Evolutionary conservation across 108 stramenopile species (phyloP).

Genomic region (Skeletonema marinoi): DNA sequence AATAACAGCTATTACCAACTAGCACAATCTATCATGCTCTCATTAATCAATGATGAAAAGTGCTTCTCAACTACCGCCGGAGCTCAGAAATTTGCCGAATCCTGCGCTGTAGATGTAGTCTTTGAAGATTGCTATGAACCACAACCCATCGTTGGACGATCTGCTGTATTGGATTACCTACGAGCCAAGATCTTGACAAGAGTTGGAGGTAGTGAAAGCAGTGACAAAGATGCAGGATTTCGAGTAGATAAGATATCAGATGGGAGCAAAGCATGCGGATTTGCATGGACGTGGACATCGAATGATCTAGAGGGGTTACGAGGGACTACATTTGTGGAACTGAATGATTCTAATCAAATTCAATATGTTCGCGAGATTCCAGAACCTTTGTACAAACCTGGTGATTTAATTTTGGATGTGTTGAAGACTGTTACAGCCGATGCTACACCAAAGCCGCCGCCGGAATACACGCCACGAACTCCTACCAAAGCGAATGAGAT

Average conservation of each 20-base stretch:
- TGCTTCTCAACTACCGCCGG: slow-evolving; percentile 59
- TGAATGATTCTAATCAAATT: slow-evolving; percentile 66
- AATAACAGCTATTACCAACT: slow-evolving; percentile 9
- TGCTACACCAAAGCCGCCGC: slow-evolving; percentile 52
- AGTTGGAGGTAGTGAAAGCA: slow-evolving; percentile 42
- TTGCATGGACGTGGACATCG: slow-evolving; percentile 77
- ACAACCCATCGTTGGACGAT: slow-evolving; percentile 66
- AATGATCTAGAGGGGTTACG: slow-evolving; percentile 65
- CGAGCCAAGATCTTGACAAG: slow-evolving; percentile 10
- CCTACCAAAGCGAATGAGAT: slow-evolving; percentile 68
- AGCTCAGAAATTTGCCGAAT: slow-evolving; percentile 67
- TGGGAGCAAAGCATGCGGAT: slow-evolving; percentile 72
- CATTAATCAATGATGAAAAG: slow-evolving; percentile 50
- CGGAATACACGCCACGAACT: slow-evolving; percentile 42
- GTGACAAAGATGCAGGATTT: slow-evolving; percentile 44
- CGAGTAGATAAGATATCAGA: slow-evolving; percentile 76
- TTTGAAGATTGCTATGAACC: slow-evolving; percentile 78
- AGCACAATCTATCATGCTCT: slow-evolving; percentile 36
- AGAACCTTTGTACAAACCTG: slow-evolving; percentile 79
- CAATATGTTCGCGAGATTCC: slow-evolving; percentile 75
- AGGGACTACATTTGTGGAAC: slow-evolving; percentile 77
- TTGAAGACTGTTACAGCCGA: slow-evolving; percentile 69
- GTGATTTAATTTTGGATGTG: slow-evolving; percentile 68
- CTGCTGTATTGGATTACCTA: slow-evolving; percentile 24
- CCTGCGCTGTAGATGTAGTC: slow-evolving; percentile 60